Conservation (phyloP, 2,329 filamentous ascomycete species). For the Penicillium hesseltinei region DNA sequence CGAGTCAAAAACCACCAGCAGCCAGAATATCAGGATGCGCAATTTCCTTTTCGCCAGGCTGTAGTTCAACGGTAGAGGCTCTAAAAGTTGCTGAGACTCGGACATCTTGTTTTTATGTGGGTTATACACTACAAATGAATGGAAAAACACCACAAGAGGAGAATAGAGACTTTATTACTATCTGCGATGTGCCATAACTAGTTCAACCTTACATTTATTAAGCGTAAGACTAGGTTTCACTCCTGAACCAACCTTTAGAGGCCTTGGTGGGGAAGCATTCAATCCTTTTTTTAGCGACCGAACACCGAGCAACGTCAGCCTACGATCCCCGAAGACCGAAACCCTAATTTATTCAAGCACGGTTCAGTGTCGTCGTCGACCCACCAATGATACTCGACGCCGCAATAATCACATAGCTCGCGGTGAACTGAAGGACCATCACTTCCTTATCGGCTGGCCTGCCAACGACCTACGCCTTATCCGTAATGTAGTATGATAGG, state of each 20-base stretch:
- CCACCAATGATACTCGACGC: no score
- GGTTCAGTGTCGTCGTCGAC: no score
- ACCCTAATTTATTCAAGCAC: no score
- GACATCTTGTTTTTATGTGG: neutral
- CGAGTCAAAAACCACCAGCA: neutral
- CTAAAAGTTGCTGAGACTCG: neutral
- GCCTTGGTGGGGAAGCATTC: neutral
- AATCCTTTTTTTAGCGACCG: neutral
- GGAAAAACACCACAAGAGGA: no score
- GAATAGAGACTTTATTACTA: no score
- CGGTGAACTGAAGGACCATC: no score
- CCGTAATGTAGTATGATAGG: conserved; percentile 40
- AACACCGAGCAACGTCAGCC: neutral
- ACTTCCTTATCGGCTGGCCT: conserved; percentile 44
- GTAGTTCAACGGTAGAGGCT: neutral
- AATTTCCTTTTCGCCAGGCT: neutral
- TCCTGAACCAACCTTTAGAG: no score
- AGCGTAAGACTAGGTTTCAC: no score
- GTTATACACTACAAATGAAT: no score
- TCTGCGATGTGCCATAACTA: no score
- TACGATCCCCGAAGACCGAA: neutral
- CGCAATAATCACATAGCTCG: no score
- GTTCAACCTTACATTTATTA: no score
- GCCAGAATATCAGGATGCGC: neutral
- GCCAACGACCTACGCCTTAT: conserved; percentile 59